phyloP scores from a whole-genome alignment of 1,284 basidiomycete species.

The Fistulinella staudtii region DNA sequence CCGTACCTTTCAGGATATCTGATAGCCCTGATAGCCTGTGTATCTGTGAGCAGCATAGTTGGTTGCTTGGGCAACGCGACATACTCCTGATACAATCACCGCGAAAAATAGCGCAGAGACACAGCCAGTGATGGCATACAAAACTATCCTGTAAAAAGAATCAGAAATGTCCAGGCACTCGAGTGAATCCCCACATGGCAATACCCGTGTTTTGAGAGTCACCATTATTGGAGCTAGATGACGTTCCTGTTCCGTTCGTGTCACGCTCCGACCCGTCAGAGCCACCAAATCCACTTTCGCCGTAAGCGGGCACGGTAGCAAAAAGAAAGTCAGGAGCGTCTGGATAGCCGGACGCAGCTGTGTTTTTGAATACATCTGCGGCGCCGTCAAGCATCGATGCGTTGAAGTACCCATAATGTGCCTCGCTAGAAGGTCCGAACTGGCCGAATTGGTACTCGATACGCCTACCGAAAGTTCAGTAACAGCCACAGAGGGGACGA shows the following conservation, averaged over 20 bases:
- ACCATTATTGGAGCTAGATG: conserved; percentile 9
- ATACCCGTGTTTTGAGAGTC: conserved; percentile 54
- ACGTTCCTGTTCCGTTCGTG: conserved; percentile 11
- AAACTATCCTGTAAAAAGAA: conserved; percentile 61
- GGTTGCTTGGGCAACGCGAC: conserved; percentile 23
- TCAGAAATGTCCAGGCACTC: conserved; percentile 3
- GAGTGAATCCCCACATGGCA: conserved; percentile 53
- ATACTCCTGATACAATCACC: conserved; percentile 77
- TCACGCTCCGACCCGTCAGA: conserved; percentile 14
- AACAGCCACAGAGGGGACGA: conserved; percentile 27
- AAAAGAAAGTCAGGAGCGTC: conserved; percentile 57
- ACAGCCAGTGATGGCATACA: conserved; percentile 84
- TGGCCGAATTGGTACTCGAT: conserved; percentile 65
- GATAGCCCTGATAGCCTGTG: conserved; percentile 74
- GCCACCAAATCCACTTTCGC: conserved; percentile 50
- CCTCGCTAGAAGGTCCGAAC: conserved; percentile 45
- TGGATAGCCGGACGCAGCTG: conserved; percentile 42
- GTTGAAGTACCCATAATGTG: conserved; percentile 56
- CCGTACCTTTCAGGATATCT: conserved; percentile 91
- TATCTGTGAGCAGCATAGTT: conserved; percentile 5
- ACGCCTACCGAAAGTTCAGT: conserved; percentile 38
- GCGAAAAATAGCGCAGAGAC: conserved; percentile 78
- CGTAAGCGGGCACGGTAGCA: conserved; percentile 63
- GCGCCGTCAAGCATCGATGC: conserved; percentile 55
- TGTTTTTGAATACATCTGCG: conserved; percentile 45